phyloP scores from a whole-genome alignment of 2,329 filamentous ascomycete species.

The Aulographum hederae region DNA sequence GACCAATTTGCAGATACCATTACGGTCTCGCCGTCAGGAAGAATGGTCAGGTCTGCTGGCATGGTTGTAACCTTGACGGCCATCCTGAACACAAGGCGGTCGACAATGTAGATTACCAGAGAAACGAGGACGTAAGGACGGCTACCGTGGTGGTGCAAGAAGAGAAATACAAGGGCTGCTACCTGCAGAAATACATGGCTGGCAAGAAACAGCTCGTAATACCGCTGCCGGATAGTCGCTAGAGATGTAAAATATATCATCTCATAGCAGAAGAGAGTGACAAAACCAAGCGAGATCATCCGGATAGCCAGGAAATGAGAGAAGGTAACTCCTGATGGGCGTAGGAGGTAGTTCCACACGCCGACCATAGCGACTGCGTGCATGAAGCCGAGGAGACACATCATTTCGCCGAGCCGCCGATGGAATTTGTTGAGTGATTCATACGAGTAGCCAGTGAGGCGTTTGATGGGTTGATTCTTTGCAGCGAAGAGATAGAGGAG shows the following conservation, averaged over 20 bases:
- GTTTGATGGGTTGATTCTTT: slow-evolving; percentile 45
- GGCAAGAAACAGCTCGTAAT: slow-evolving; percentile 45
- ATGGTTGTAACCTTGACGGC: slow-evolving; percentile 30
- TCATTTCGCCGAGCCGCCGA: slow-evolving; percentile 40
- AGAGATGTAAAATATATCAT: slow-evolving; percentile 44
- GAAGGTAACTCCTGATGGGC: too few relatives aligned
- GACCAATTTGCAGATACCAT: slow-evolving; percentile 28
- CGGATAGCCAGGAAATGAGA: too few relatives aligned
- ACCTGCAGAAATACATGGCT: slow-evolving; percentile 39
- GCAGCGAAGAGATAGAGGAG: slow-evolving; percentile 44
- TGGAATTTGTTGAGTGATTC: slow-evolving; percentile 49
- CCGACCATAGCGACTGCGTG: too few relatives aligned
- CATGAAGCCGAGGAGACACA: too few relatives aligned
- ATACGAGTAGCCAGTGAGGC: slow-evolving; percentile 45
- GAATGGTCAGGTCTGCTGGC: slow-evolving; percentile 30
- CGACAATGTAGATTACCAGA: slow-evolving; percentile 37
- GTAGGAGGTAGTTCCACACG: too few relatives aligned
- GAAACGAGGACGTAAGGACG: slow-evolving; percentile 34
- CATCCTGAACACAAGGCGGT: slow-evolving; percentile 39
- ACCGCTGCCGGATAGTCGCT: slow-evolving; percentile 37
- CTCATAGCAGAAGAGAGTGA: slow-evolving; percentile 41
- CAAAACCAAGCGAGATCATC: too few relatives aligned
- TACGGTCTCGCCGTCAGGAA: slow-evolving; percentile 39
- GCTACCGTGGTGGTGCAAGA: slow-evolving; percentile 36
- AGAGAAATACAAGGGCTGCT: slow-evolving; percentile 36